Evolutionary conservation across 345 rosid genomes (phyloP).

Genomic region (Hibiscus syriacus): DNA sequence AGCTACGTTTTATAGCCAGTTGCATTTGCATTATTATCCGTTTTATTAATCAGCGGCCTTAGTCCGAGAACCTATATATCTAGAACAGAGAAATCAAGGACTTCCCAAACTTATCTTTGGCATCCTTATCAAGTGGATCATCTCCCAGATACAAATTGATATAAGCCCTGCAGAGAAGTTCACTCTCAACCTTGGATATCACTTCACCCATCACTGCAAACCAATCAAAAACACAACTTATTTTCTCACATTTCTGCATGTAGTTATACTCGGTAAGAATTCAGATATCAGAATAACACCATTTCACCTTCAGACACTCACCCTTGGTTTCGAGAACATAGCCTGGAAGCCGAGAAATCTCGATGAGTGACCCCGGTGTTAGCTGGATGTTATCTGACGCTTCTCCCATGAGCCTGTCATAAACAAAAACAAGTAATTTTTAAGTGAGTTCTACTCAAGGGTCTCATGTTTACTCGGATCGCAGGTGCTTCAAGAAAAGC

Average conservation of each 20-base stretch:
- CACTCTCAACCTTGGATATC: constrained; percentile 34
- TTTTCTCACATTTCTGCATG: not conserved
- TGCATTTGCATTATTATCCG: too few species aligned
- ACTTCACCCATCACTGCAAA: constrained; percentile 38
- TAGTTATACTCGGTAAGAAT: not conserved
- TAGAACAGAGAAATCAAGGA: constrained; percentile 40
- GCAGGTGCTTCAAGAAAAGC: not conserved
- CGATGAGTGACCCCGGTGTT: constrained; percentile 38
- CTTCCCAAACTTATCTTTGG: constrained; percentile 40
- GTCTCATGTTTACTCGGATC: not conserved
- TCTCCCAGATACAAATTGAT: too few species aligned
- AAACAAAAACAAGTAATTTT: not conserved
- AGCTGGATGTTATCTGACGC: constrained; percentile 40
- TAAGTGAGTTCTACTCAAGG: too few species aligned
- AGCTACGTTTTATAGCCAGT: too few species aligned
- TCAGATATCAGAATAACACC: too few species aligned
- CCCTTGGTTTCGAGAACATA: constrained; percentile 32
- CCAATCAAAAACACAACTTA: not conserved
- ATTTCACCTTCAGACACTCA: not conserved
- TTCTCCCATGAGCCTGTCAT: too few species aligned
- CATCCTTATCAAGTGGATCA: too few species aligned
- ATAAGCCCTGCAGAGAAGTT: too few species aligned
- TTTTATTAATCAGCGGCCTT: constrained; percentile 16
- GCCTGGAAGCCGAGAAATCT: constrained; percentile 39
- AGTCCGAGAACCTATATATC: constrained; percentile 12